Evolutionary conservation across 108 stramenopile genomes (phyloP), one percentile per base, ranked within the genome.

Genomic region (Skeletonema tropicum): DNA sequence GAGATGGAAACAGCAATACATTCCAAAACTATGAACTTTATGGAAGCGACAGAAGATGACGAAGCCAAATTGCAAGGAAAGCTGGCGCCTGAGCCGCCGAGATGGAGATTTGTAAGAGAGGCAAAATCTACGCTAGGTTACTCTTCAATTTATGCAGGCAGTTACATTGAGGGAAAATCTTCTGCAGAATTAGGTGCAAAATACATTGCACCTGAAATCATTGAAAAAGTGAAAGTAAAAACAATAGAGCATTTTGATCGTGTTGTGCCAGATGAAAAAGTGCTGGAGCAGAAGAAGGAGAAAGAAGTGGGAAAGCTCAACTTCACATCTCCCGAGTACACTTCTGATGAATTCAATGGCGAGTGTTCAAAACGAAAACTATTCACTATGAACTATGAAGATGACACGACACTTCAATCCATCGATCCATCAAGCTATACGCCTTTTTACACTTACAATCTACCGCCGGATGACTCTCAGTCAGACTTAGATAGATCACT

Each of bases 31-130:
- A 29, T 29, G 26, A 29, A 29, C 26, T 29, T 29, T 29, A 1
- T 29, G 26, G 26, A 45, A 45, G 2, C 2, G 17, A 17, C 17
- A 19, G 2, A 49, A 19, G n/a, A 48, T 19, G 15, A 15, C n/a
- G 7, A 23, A 55, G 8, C 0, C 9, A 55, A 55, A 25, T 55
- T n/a, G 7, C 52, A 23, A 19, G 48, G 14, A 10, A 55, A 55
- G 9, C 52, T 55, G 15, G 23, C 52, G 1, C 52, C 52, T 38
- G 61, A 19, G n/a, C 61, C 61, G 6, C 61, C 61, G 6, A 33
- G 61, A 35, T 62, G 61, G 61, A 33, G 61, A 19, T 62, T 62
- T 38, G 61, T 62, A 17, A 62, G 36, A 11, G 61, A 62, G 33
- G 61, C 61, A 62, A 62, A 62, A 25, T 36, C 36, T 33, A 36